Evolutionary conservation across 116 monocot species (phyloP), one percentile per base, ranked within the genome.

Genomic region (Iris pallida): DNA sequence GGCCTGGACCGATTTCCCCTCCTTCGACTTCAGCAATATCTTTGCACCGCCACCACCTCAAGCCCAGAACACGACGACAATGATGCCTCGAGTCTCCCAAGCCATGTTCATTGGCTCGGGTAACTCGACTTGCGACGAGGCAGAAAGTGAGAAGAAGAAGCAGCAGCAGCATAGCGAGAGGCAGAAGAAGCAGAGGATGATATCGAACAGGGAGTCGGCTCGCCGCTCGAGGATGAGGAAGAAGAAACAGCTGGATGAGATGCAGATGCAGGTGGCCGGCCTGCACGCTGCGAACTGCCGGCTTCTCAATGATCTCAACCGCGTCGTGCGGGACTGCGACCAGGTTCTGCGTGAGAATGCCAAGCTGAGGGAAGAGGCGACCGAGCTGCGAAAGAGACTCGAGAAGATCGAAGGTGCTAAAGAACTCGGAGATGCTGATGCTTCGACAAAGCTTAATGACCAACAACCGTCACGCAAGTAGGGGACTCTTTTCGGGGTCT

Each of bases 181-280:
- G 49, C 8, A 48, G 65, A 47, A 48, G 65, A 47, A 43, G 47
- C 16, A 66, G 55, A 62, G 73, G 30, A 74, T 65, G 73, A 63
- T 65, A 15, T 74, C 73, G 8, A 74, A 74, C 46, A 62, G 73
- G 1, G 73, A 74, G 52, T 74, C 73, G 13, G 73, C 73, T 3
- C 64, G 73, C 17, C 64, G 73, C 51, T 74, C 73, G 47, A 42
- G 73, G 18, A 66, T 66, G 73, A 62, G 73, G 54, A 74, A 65
- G 64, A 65, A 74, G 57, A 62, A 51, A n/a, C 73, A 66, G 8
- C 11, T 74, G 14, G 65, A 65, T 45, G 73, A 65, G 56, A 42
- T 74, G 43, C 20, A 57, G 13, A 2, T 14, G 20, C 73, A 74
- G 57, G 73, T 65, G 4, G 65, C 44, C 1, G 14, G 20, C 13